Percentiles rank a stretch among this genome's conserved stretches.
These are phyloP conservation scores for Fusarium protoensiforme DNA, from an alignment of 2,329 filamentous ascomycete genomes.

Conservation along the genomic window DNA sequence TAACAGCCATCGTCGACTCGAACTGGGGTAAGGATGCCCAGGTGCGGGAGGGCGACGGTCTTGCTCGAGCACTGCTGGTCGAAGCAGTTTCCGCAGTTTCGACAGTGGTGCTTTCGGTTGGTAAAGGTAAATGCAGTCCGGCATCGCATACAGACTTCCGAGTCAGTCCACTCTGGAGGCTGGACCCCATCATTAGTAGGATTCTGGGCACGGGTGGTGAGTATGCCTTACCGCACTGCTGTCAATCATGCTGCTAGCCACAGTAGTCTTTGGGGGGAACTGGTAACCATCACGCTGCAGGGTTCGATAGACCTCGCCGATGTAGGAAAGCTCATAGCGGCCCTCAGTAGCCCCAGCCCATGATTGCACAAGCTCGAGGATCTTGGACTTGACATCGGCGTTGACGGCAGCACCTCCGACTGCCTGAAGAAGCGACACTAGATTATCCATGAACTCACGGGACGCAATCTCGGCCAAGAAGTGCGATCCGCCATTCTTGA, in stretches of 20 bases:
- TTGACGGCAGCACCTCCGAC: slow-evolving; percentile 81
- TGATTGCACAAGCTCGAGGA: slow-evolving; percentile 90
- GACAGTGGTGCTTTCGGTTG: slow-evolving; percentile 97
- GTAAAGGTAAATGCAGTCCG: slow-evolving; percentile 96
- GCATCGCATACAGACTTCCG: slow-evolving; percentile 98
- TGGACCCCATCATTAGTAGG: slow-evolving; percentile 49
- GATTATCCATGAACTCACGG: slow-evolving; percentile 97
- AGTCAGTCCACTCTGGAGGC: slow-evolving; percentile 98
- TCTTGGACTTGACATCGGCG: slow-evolving; percentile 86
- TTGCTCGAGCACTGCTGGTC: slow-evolving; percentile 96
- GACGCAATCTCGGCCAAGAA: slow-evolving; percentile 96
- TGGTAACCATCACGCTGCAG: slow-evolving; percentile 87
- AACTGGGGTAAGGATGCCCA: slow-evolving; percentile 91
- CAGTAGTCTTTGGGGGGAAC: slow-evolving; percentile 87
- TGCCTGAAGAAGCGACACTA: slow-evolving; percentile 88
- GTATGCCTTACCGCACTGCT: slow-evolving; percentile 83
- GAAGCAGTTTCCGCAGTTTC: slow-evolving; percentile 98
- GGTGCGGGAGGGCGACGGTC: slow-evolving; percentile 85
- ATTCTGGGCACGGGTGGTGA: no score
- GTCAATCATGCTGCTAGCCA: slow-evolving; percentile 98
- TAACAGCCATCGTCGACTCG: slow-evolving; percentile 97
- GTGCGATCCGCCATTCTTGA: slow-evolving; percentile 97
- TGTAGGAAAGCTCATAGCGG: slow-evolving; percentile 83
- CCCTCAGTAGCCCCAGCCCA: slow-evolving; percentile 94
- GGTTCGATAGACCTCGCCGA: slow-evolving; percentile 85